A percentile compares a stretch with the other conserved stretches of the same genome.
Evolutionary conservation across 2,329 filamentous ascomycete species (phyloP).

Genomic region (Neocatenulostroma microsporum): DNA sequence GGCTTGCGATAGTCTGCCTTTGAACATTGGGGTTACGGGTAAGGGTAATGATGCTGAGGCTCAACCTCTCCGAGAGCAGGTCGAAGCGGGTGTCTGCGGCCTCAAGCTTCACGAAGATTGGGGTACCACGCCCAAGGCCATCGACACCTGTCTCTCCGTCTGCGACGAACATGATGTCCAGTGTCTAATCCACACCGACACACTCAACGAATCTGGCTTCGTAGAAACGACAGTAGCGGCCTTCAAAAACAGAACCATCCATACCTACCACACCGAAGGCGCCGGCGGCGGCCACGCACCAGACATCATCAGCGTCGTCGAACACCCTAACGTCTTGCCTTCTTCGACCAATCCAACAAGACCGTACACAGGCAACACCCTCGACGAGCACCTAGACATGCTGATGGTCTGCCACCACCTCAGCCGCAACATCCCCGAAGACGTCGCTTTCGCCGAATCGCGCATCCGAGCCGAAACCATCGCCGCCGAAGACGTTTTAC

Average conservation of each 20-base stretch:
- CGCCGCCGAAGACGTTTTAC: slow-evolving; percentile 89
- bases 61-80: slow-evolving; percentile 66
- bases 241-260: slow-evolving; percentile 79
- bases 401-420: slow-evolving; percentile 97
- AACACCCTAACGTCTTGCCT: slow-evolving; percentile 79
- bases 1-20: slow-evolving; percentile 68
- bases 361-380: slow-evolving; percentile 82
- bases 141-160: slow-evolving; percentile 70
- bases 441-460: slow-evolving; percentile 89
- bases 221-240: slow-evolving; percentile 84
- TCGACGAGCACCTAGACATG: slow-evolving; percentile 97
- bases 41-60: slow-evolving; percentile 83
- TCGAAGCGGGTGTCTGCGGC: slow-evolving; percentile 75
- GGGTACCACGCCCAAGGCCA: slow-evolving; percentile 84
- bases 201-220: slow-evolving; percentile 94
- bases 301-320: slow-evolving; percentile 90
- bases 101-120: slow-evolving; percentile 96
- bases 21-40: slow-evolving; percentile 86
- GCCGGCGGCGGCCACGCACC: slow-evolving; percentile 91
- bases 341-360: slow-evolving; percentile 88
- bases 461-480: slow-evolving; percentile 95
- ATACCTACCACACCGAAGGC: slow-evolving; percentile 95
- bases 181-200: slow-evolving; percentile 91
- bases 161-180: slow-evolving; percentile 91
- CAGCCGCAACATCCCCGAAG: slow-evolving; percentile 85